A percentile compares a stretch with the other conserved stretches of the same genome.
These are phyloP conservation scores for Drechslerella coelobrocha DNA, from an alignment of 2,329 filamentous ascomycete species.

Conservation along the genomic window DNA sequence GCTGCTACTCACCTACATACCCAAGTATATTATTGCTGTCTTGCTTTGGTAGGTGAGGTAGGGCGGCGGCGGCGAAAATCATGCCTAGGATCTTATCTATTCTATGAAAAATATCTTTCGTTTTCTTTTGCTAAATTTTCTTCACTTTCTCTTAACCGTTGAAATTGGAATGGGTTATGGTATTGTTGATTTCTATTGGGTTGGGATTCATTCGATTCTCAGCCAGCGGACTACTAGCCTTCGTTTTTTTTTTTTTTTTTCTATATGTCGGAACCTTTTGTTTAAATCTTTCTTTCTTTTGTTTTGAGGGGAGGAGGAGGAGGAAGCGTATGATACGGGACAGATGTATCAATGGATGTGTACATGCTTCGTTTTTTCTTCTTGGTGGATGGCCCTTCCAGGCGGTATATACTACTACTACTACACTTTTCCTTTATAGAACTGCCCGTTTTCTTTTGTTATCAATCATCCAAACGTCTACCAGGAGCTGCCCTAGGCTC, in stretches of 20 bases:
- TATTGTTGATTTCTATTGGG: slow-evolving; percentile 20
- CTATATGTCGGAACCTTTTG: slow-evolving; percentile 18
- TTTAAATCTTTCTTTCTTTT: slow-evolving; percentile 4
- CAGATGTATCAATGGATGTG: slow-evolving; percentile 13
- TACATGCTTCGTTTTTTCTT: slow-evolving; percentile 23
- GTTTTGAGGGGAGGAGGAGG: slow-evolving; percentile 3
- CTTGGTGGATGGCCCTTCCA: too few relatives aligned
- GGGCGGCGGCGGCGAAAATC: too few relatives aligned
- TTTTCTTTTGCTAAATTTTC: background rate
- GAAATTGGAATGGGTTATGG: slow-evolving; percentile 2
- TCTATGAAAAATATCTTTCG: background rate
- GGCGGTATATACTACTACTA: background rate
- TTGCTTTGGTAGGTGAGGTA: too few relatives aligned
- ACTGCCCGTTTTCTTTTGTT: slow-evolving; percentile 7
- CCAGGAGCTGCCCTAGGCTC: background rate
- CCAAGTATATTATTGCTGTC: too few relatives aligned
- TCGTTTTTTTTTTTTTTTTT: slow-evolving; percentile 22
- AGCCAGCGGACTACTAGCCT: slow-evolving; percentile 28
- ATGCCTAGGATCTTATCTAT: background rate
- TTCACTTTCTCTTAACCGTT: slow-evolving; percentile 1
- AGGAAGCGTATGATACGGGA: slow-evolving; percentile 14
- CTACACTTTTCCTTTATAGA: background rate
- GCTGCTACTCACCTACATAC: too few relatives aligned
- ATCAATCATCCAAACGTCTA: slow-evolving; percentile 1
- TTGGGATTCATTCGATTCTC: slow-evolving; percentile 21